These are phyloP conservation scores for Scheffersomyces cryptocercus DNA, from an alignment of 1,139 yeast genomes.

Conservation along the genomic window DNA sequence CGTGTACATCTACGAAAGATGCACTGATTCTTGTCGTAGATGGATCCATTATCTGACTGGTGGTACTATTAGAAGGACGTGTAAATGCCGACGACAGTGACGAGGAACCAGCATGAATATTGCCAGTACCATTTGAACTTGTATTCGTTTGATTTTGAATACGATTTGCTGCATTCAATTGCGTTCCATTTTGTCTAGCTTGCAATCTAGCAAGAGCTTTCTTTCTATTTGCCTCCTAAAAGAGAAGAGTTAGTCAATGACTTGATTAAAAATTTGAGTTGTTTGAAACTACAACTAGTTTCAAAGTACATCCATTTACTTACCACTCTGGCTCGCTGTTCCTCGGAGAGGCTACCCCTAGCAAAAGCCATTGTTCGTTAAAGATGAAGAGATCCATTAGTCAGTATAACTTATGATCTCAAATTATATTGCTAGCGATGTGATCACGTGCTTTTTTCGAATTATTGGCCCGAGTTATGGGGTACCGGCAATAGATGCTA, in stretches of 20 bases:
- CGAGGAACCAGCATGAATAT: background rate
- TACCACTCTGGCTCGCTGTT: constrained; percentile 15
- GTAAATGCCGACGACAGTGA: background rate
- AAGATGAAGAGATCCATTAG: background rate
- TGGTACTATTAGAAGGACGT: constrained; percentile 1
- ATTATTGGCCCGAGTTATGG: no score
- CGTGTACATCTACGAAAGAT: constrained; percentile 12
- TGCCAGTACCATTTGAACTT: background rate
- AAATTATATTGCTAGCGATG: no score
- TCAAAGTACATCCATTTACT: constrained; percentile 2
- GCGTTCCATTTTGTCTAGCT: constrained; percentile 33
- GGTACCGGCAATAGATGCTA: no score
- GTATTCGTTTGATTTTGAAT: no score
- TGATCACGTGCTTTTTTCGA: no score
- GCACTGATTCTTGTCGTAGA: constrained; percentile 9
- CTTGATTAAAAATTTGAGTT: background rate
- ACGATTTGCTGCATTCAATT: constrained; percentile 9
- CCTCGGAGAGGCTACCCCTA: constrained; percentile 13
- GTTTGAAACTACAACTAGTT: background rate
- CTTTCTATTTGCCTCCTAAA: constrained; percentile 57
- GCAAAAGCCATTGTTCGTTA: constrained; percentile 9
- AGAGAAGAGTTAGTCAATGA: background rate
- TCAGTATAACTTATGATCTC: no score
- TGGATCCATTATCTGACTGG: constrained; percentile 10
- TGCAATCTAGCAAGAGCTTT: constrained; percentile 60